Conservation (phyloP, 345 rosid genomes). For the Aurinia saxatilis region DNA sequence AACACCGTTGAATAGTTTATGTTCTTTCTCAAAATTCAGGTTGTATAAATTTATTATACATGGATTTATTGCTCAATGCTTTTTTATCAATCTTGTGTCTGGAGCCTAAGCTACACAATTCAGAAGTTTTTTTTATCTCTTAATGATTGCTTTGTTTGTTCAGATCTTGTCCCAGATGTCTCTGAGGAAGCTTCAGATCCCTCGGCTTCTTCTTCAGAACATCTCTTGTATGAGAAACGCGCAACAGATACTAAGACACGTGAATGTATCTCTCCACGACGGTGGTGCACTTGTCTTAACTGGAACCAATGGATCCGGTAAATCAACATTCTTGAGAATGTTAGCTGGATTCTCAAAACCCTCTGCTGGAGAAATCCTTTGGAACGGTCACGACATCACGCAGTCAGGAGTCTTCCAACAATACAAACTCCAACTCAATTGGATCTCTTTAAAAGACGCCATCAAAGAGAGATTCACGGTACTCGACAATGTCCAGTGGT, state of each 20-base stretch:
- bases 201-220: slow-evolving; percentile 69
- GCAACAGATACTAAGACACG: slow-evolving; percentile 67
- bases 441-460: slow-evolving; percentile 84
- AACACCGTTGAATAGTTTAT: too few species aligned
- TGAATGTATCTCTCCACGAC: slow-evolving; percentile 65
- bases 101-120: neutral
- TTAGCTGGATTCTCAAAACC: slow-evolving; percentile 80
- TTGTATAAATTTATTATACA: neutral
- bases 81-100: neutral
- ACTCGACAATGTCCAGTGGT: slow-evolving; percentile 80
- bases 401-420: slow-evolving; percentile 78
- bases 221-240: slow-evolving; percentile 97
- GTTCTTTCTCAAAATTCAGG: too few species aligned
- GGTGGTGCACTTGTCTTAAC: slow-evolving; percentile 80
- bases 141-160: neutral
- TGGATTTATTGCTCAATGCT: neutral
- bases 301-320: slow-evolving; percentile 77
- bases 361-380: slow-evolving; percentile 79
- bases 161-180: slow-evolving; percentile 36
- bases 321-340: slow-evolving; percentile 78
- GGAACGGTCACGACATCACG: slow-evolving; percentile 83
- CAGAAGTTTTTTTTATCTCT: neutral
- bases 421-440: slow-evolving; percentile 85
- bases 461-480: slow-evolving; percentile 60
- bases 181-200: slow-evolving; percentile 49